Base-by-base conservation (phyloP, 441 rosid genomes). In the Macaranga tanarius region DNA sequence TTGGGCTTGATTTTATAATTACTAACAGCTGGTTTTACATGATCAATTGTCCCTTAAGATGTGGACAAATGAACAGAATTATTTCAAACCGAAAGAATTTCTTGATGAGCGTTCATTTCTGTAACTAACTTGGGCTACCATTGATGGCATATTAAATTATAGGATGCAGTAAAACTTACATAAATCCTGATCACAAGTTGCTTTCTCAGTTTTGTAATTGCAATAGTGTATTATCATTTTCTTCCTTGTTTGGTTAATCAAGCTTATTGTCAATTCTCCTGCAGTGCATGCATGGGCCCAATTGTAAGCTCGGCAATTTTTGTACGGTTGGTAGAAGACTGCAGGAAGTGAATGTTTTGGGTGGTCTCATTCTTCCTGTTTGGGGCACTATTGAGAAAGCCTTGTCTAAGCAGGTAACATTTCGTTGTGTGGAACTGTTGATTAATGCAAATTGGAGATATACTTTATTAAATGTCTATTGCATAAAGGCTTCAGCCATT, bases 211-310 rank as follows among this genome's bases (percentile, higher is more conserved):
- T 42, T 10, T 8, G 13, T 42, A 42, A 42, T 42, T 48, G 8
- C 62, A 20, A 56, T 34, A 7, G 12, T 1, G 45, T 65, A 9
- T 67, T 42, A 50, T 44, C 55, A 25, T 48, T 63, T 26, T 42
- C 28, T 42, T 31, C 73, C 57, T 42, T 69, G 64, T 72, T 34
- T 34, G 38, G 12, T 10, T 26, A 40, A 10, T 25, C 20, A 56
- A 51, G 56, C 67, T 57, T 75, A 47, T 34, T 67, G 16, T 80
- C 45, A 20, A 65, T 28, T 80, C 50, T 73, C 63, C 60, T 81
- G 85, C 90, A 95, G 98, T 95, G 99, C 81, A 95, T 95, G 99
- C 99, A 95, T 76, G 99, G 99, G 34, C 97, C 92, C 52, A 95
- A 95, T 67, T 93, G 99, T 84, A 93, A 91, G 84, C 84, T 95